Percentiles rank a stretch among this genome's conserved stretches.
phyloP scores from a whole-genome alignment of 495 filamentous ascomycete species.

The Penicillium nucicola region DNA sequence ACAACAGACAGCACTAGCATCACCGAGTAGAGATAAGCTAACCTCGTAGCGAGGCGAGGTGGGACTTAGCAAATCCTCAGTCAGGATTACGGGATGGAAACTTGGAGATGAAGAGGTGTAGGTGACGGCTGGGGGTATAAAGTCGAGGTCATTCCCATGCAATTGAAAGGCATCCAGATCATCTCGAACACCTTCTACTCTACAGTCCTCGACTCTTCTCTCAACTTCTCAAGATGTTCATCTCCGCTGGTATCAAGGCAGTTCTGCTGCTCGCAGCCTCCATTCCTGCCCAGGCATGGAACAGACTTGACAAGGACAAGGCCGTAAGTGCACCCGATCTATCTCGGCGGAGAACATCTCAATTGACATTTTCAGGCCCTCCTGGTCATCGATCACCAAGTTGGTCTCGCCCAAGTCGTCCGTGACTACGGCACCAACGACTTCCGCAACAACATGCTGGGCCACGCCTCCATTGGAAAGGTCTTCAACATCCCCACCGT shows the following conservation, averaged over 20 bases:
- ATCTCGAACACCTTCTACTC: not conserved
- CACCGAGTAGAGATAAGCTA: not conserved
- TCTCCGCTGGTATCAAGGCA: conserved; percentile 13
- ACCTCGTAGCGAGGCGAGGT: not conserved
- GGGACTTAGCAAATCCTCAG: not conserved
- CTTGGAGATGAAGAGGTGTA: too few relatives aligned
- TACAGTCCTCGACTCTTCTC: not conserved
- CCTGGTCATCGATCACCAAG: conserved; percentile 69
- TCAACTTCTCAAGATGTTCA: conserved; percentile 5
- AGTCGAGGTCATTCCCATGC: not conserved
- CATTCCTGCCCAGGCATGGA: conserved; percentile 28
- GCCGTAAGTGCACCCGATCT: conserved; percentile 32
- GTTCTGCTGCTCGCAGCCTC: conserved; percentile 15
- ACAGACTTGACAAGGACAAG: conserved; percentile 54
- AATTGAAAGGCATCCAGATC: not conserved
- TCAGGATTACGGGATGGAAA: conserved; percentile 1
- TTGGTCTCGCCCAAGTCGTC: conserved; percentile 63
- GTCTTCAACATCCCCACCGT: conserved; percentile 68
- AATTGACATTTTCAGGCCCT: conserved; percentile 35
- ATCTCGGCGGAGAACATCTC: not conserved
- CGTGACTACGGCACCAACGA: conserved; percentile 61
- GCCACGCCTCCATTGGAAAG: conserved; percentile 63
- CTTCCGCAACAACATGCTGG: conserved; percentile 66
- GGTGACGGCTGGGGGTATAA: not conserved
- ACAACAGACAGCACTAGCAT: not conserved